These are phyloP conservation scores for Symbiodinium pilosum DNA, from an alignment of 73 alveolate genomes.

Conservation along the genomic window DNA sequence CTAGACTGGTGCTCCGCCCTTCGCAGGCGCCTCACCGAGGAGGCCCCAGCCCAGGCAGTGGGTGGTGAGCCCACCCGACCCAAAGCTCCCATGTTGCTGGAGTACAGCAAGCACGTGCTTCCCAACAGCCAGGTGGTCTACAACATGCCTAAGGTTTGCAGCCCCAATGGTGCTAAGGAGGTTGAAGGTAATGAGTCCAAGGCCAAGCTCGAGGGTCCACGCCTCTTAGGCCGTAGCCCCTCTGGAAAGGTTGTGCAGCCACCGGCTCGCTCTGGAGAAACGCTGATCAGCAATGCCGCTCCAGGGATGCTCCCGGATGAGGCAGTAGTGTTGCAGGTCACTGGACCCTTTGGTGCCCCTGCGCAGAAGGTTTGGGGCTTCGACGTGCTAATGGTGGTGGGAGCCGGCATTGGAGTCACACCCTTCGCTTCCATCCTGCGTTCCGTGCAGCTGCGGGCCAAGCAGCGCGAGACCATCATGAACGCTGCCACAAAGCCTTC, in stretches of 20 bases:
- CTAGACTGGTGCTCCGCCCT: conserved; percentile 85
- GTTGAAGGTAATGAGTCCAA: neutral
- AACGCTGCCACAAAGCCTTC: conserved; percentile 55
- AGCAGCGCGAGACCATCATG: conserved; percentile 60
- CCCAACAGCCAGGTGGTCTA: conserved; percentile 69
- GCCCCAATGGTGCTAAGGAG: neutral
- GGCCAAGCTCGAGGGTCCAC: conserved; percentile 23
- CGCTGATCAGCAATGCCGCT: conserved; percentile 36
- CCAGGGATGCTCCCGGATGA: conserved; percentile 75
- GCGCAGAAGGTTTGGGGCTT: conserved; percentile 42
- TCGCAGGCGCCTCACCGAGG: conserved; percentile 60
- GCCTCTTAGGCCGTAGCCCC: conserved; percentile 17
- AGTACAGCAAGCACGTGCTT: conserved; percentile 55
- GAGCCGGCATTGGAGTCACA: conserved; percentile 12
- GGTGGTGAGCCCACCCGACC: conserved; percentile 32
- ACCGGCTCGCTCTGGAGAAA: conserved; percentile 51
- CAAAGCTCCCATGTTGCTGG: conserved; percentile 37
- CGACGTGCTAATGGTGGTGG: too few species aligned
- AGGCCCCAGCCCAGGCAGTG: conserved; percentile 68
- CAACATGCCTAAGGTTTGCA: conserved; percentile 44
- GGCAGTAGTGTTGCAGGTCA: conserved; percentile 76
- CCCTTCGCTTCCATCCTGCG: conserved; percentile 84
- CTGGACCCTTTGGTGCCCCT: conserved; percentile 75
- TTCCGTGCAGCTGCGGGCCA: conserved; percentile 69
- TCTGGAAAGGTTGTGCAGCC: conserved; percentile 31